These are phyloP conservation scores for Pulveroboletus sp. DNA, from an alignment of 768 basidiomycete species.

Conservation along the genomic window DNA sequence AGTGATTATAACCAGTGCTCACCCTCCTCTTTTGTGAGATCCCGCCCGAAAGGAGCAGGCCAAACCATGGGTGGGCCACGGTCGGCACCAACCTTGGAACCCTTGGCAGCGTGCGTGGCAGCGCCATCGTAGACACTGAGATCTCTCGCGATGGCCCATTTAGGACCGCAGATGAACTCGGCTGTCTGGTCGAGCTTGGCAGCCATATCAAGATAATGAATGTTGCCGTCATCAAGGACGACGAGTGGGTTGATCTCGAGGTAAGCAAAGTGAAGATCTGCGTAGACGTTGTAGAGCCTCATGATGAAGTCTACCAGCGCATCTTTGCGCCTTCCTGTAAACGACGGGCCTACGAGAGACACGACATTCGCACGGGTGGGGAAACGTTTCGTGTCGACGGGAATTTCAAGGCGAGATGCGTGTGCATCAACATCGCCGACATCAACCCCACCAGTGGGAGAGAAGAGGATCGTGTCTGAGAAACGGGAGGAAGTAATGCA, in stretches of 20 bases:
- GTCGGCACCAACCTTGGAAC: slow-evolving; percentile 68
- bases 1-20: background rate
- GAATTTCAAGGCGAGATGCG: slow-evolving; percentile 83
- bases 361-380: slow-evolving; percentile 78
- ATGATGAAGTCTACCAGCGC: slow-evolving; percentile 93
- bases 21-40: slow-evolving; percentile 92
- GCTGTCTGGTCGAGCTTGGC: slow-evolving; percentile 99
- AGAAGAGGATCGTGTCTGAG: slow-evolving; percentile 96
- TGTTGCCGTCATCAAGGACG: slow-evolving; percentile 76
- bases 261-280: slow-evolving; percentile 98
- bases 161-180: slow-evolving; percentile 95
- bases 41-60: slow-evolving; percentile 95
- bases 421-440: slow-evolving; percentile 98
- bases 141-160: slow-evolving; percentile 98
- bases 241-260: slow-evolving; percentile 99
- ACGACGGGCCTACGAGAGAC: slow-evolving; percentile 71
- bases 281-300: slow-evolving; percentile 95
- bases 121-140: slow-evolving; percentile 64
- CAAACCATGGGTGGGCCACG: slow-evolving; percentile 97
- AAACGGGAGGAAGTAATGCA: slow-evolving; percentile 95
- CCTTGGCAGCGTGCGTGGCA: slow-evolving; percentile 32
- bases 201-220: slow-evolving; percentile 98
- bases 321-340: slow-evolving; percentile 81
- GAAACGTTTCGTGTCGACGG: slow-evolving; percentile 63
- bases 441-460: slow-evolving; percentile 98